Base-by-base conservation (phyloP, 2,329 filamentous ascomycete species). In the Aureobasidium sp. region DNA sequence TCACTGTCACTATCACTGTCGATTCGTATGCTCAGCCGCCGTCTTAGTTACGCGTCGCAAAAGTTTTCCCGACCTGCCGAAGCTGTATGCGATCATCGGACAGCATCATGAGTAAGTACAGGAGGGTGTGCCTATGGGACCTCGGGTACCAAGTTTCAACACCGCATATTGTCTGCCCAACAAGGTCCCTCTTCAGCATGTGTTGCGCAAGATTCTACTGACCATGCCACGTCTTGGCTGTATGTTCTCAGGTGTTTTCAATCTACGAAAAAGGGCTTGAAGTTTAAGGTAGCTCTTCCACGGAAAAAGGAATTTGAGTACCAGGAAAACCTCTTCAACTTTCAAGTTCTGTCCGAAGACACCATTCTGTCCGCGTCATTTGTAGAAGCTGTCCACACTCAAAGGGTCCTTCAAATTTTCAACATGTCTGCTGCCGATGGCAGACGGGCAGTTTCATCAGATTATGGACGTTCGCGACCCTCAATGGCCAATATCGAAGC, bases 401-500 rank as follows among this genome's bases (percentile, higher is more conserved):
- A 21, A 11, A 21, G 10, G 13, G 21, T 43, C 2, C 17, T 2
- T 8, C 17, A 21, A 8, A 19, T 17, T 29, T 29, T 29, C n/a
- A 37, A 19, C 2, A 55, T 55, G 51, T 33, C 27, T 17, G 9
- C 37, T 29, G 23, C 25, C 23, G 29, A 29, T 23, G 29, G 25
- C 23, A 46, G 38, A 19, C 38, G 31, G 21, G 15, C 64, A 65
- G 58, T 33, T 68, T 66, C 25, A 25, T 65, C 64, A 38, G 67
- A 67, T 49, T 64, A 67, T 43, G 66, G 69, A 67, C 71, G 69
- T 69, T 66, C 53, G 25, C 35, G 43, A n/a, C 55, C 31, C 15
- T 58, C 55, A 15, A 58, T 25, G n/a, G 42, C 54, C 29, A 57
- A 51, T 21, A 23, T 62, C 9, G 61, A 64, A 25, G 33, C 49